Percentiles rank a stretch among this genome's conserved stretches.
Evolutionary conservation across 192 early-diverging fungal species (phyloP).

Genomic region (Entomortierella chlamydospora): DNA sequence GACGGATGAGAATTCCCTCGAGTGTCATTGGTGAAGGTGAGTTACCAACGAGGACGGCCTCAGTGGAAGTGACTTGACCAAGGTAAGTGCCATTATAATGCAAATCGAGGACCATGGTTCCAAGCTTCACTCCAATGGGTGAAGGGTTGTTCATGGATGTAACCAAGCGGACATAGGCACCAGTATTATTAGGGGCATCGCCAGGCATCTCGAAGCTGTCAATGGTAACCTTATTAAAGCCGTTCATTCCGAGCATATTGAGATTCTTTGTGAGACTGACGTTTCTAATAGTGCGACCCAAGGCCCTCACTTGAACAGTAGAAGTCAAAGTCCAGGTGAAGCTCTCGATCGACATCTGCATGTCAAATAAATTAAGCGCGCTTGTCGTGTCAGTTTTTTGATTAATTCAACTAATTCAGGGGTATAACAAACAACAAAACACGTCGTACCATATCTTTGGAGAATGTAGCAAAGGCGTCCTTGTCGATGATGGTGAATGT

Average conservation of each 20-base stretch:
- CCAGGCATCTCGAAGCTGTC: constrained; percentile 63
- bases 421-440: neutral
- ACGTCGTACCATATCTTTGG: constrained; percentile 57
- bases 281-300: constrained; percentile 39
- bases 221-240: constrained; percentile 62
- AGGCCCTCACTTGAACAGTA: constrained; percentile 27
- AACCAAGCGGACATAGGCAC: constrained; percentile 59
- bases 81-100: constrained; percentile 58
- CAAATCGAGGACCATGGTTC: constrained; percentile 64
- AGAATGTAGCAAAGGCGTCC: constrained; percentile 59
- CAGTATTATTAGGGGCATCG: constrained; percentile 67
- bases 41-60: constrained; percentile 57
- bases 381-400: neutral
- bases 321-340: constrained; percentile 42
- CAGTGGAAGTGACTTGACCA: constrained; percentile 60
- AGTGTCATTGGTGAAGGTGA: constrained; percentile 58
- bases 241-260: constrained; percentile 58
- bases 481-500: constrained; percentile 54
- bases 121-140: constrained; percentile 65
- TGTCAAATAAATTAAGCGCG: neutral
- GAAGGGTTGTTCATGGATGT: constrained; percentile 66
- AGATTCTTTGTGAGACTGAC: constrained; percentile 34
- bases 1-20: constrained; percentile 62
- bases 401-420: too few relatives aligned
- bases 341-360: constrained; percentile 34